Conservation (phyloP, 2,329 filamentous ascomycete species). For the Phyllosticta citriasiana region DNA sequence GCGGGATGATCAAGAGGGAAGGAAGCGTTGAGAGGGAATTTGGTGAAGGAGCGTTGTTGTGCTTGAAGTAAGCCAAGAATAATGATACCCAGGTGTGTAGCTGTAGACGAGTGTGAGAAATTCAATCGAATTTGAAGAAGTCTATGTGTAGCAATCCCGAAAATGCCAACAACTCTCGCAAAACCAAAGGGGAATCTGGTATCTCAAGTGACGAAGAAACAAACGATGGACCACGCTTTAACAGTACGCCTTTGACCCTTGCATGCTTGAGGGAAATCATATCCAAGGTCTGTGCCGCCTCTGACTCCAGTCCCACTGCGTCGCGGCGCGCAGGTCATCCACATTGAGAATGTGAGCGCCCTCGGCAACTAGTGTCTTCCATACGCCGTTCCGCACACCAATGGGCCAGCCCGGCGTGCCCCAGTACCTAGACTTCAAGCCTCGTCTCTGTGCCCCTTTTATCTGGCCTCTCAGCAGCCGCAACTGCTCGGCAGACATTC, state of each 20-base stretch:
- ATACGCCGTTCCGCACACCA: constrained; percentile 43
- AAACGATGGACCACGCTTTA: not conserved
- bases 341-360: constrained; percentile 48
- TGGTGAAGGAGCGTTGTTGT: constrained; percentile 72
- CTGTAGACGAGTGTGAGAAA: not conserved
- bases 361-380: constrained; percentile 43
- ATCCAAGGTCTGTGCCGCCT: constrained; percentile 19
- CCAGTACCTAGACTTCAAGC: constrained; percentile 50
- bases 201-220: not conserved
- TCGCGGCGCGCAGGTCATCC: constrained; percentile 44
- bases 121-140: not conserved
- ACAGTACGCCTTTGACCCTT: not conserved
- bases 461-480: constrained; percentile 42
- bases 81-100: not conserved
- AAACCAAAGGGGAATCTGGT: not conserved
- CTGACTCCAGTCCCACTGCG: constrained; percentile 37
- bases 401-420: constrained; percentile 46
- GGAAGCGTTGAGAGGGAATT: constrained; percentile 62
- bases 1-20: constrained; percentile 62
- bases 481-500: constrained; percentile 38
- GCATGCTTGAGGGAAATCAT: not conserved
- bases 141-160: not conserved
- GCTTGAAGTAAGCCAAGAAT: constrained; percentile 24
- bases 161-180: not conserved
- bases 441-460: constrained; percentile 39